These are phyloP conservation scores for Dothistroma septosporum DNA, from an alignment of 2,329 filamentous ascomycete species.

Conservation along the genomic window DNA sequence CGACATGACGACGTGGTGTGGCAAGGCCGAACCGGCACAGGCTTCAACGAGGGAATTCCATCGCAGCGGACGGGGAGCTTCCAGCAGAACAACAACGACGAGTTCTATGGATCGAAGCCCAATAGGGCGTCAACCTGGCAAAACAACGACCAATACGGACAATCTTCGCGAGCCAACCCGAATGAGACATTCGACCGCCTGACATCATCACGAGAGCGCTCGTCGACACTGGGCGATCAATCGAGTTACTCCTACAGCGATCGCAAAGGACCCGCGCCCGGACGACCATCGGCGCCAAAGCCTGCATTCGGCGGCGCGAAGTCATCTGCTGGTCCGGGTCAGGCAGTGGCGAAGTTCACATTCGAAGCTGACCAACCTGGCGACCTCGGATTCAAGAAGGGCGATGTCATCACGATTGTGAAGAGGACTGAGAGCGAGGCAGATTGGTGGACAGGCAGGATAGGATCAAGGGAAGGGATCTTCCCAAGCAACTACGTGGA, in stretches of 20 bases:
- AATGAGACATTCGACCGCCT: conserved; percentile 50
- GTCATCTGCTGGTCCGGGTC: conserved; percentile 25
- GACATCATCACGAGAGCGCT: conserved; percentile 27
- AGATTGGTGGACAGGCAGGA: conserved; percentile 96
- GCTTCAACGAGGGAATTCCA: conserved; percentile 63
- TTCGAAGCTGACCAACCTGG: conserved; percentile 93
- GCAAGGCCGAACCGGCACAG: conserved; percentile 69
- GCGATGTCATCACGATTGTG: conserved; percentile 87
- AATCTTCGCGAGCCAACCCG: conserved; percentile 50
- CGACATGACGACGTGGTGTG: conserved; percentile 77
- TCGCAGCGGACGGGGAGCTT: conserved; percentile 46
- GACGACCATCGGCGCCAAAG: conserved; percentile 81
- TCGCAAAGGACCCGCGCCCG: conserved; percentile 55
- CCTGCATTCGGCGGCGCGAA: conserved; percentile 65
- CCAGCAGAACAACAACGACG: conserved; percentile 40
- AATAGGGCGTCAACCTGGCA: conserved; percentile 67
- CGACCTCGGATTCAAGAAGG: conserved; percentile 94
- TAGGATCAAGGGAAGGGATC: conserved; percentile 75
- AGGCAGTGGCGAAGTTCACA: conserved; percentile 63
- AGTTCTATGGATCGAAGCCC: conserved; percentile 53
- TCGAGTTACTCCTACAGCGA: conserved; percentile 55
- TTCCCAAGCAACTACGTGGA: conserved; percentile 59
- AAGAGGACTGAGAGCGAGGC: conserved; percentile 92
- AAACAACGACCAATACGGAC: conserved; percentile 67
- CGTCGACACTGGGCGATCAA: conserved; percentile 41